Base-by-base conservation (phyloP, 805 yeast genomes). In the Starmerella floricola region DNA sequence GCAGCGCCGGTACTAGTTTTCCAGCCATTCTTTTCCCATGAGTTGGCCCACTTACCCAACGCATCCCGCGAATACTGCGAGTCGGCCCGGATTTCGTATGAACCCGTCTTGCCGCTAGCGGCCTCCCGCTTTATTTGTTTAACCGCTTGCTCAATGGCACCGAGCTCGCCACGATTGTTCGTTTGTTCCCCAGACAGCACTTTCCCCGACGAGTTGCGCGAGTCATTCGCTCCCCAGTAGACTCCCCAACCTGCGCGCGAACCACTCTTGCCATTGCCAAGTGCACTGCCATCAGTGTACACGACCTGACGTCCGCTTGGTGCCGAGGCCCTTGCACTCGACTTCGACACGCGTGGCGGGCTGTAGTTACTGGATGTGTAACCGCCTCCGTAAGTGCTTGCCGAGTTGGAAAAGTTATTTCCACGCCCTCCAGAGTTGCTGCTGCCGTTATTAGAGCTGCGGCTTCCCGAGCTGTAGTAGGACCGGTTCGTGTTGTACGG, bases 281-380 rank as follows among this genome's bases (percentile, higher is more conserved):
- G 62, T 0, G 78, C 66, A 0, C 94, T 81, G 0, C 95, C 96
- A 59, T 86, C 96, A 17, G 84, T 78, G 54, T 72, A 86, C 0
- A 84, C 64, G 5, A 44, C 37, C 20, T 45, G 37, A 4, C 20
- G n/a, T 3, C 16, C 17, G 19, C 20, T 5, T 6, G 11, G 4
- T 11, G 32, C 32, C 16, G 31, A 6, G 16, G 16, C n/a, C 16
- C 13, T 28, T 12, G 6, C n/a, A 28, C 16, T 10, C 16, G 5
- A n/a, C n/a, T n/a, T n/a, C n/a, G n/a, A n/a, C n/a, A n/a, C n/a
- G n/a, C n/a, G n/a, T n/a, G n/a, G n/a, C n/a, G n/a, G n/a, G n/a
- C n/a, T n/a, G n/a, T n/a, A n/a, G n/a, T n/a, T n/a, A n/a, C n/a
- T n/a, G n/a, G n/a, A n/a, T n/a, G n/a, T n/a, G n/a, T n/a, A n/a